These are phyloP conservation scores for Rhododendron griersonianum DNA, from an alignment of 148 eudicot species.

Conservation along the genomic window DNA sequence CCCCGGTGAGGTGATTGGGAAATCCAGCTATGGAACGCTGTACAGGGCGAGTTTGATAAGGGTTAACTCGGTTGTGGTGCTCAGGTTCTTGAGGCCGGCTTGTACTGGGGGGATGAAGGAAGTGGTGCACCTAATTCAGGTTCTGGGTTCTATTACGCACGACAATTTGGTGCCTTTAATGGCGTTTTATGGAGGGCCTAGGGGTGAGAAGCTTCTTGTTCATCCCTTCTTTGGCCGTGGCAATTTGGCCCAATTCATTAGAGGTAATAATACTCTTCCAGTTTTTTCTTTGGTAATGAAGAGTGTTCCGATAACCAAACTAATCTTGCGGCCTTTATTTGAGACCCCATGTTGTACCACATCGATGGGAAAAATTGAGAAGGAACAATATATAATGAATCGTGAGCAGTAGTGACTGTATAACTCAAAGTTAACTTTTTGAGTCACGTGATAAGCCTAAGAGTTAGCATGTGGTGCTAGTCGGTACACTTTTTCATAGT, in stretches of 20 bases:
- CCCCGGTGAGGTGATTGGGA: slow-evolving; percentile 96
- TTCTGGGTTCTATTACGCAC: slow-evolving; percentile 63
- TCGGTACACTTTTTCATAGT: too few relatives aligned
- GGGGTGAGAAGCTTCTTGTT: slow-evolving; percentile 89
- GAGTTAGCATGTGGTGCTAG: too few relatives aligned
- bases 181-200: slow-evolving; percentile 74
- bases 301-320: too few relatives aligned
- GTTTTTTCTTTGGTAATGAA: too few relatives aligned
- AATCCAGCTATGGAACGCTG: slow-evolving; percentile 87
- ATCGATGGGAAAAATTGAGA: too few relatives aligned
- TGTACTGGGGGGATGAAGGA: slow-evolving; percentile 52
- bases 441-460: too few relatives aligned
- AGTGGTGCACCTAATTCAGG: slow-evolving; percentile 41
- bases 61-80: slow-evolving; percentile 34
- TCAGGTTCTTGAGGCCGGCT: slow-evolving; percentile 85
- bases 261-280: slow-evolving; percentile 38
- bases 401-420: too few relatives aligned
- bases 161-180: slow-evolving; percentile 77
- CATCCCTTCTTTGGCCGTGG: slow-evolving; percentile 61
- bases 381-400: too few relatives aligned
- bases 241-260: slow-evolving; percentile 66
- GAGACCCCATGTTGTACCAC: too few relatives aligned
- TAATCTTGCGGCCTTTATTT: too few relatives aligned
- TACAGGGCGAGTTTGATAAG: slow-evolving; percentile 58
- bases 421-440: too few relatives aligned